Percentiles rank a stretch among this genome's conserved stretches.
Conservation (phyloP, 1,139 yeast species). For the Yamadazyma friedrichii region DNA sequence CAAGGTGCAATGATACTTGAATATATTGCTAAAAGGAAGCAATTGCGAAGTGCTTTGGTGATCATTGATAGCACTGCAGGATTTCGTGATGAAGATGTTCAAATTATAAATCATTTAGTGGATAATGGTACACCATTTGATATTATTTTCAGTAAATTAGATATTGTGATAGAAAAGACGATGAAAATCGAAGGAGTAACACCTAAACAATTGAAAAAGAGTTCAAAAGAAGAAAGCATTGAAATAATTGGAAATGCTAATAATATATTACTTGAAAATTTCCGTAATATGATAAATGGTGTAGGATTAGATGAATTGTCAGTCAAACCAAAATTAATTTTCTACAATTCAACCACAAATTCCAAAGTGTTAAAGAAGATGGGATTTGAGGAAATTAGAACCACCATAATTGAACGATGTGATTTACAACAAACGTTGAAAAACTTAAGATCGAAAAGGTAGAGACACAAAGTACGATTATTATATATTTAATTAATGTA, state of each 20-base stretch:
- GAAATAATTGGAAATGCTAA: slow-evolving; percentile 19
- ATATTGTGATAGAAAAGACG: slow-evolving; percentile 39
- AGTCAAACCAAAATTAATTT: slow-evolving; percentile 31
- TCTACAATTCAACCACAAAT: slow-evolving; percentile 32
- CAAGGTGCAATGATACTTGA: slow-evolving; percentile 71
- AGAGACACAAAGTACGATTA: neutral
- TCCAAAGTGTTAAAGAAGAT: slow-evolving; percentile 20
- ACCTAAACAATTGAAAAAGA: slow-evolving; percentile 3
- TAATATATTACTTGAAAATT: slow-evolving; percentile 23
- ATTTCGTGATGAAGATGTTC: slow-evolving; percentile 53
- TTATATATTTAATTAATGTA: slow-evolving; percentile 5
- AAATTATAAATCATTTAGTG: slow-evolving; percentile 50
- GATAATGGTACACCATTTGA: slow-evolving; percentile 67
- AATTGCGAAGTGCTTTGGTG: slow-evolving; percentile 57
- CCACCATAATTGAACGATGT: slow-evolving; percentile 33
- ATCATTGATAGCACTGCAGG: slow-evolving; percentile 62
- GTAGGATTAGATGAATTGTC: slow-evolving; percentile 24
- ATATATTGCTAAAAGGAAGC: slow-evolving; percentile 54
- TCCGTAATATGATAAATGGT: slow-evolving; percentile 19
- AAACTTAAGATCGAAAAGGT: neutral
- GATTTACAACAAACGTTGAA: slow-evolving; percentile 16
- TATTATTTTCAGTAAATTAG: slow-evolving; percentile 73
- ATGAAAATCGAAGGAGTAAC: slow-evolving; percentile 13
- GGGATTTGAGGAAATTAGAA: slow-evolving; percentile 39
- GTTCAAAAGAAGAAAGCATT: slow-evolving; percentile 2